These are phyloP conservation scores for Gamsiella multidivaricata DNA, from an alignment of 192 early-diverging fungal species.

Conservation along the genomic window DNA sequence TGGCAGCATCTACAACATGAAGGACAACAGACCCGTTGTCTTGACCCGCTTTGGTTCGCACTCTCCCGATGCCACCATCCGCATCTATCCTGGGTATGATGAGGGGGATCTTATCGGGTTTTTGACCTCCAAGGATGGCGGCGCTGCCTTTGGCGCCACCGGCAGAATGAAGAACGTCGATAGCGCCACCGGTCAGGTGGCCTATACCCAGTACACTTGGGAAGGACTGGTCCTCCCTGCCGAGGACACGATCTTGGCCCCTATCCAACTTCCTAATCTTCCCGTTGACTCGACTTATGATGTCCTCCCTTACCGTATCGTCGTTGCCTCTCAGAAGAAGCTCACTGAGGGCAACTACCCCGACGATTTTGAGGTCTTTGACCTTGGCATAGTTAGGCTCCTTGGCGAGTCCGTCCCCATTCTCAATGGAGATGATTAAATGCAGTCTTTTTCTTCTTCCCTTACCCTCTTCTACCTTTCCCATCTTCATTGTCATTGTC, in stretches of 20 bases:
- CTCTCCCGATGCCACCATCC: constrained; percentile 3
- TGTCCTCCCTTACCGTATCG: constrained; percentile 21
- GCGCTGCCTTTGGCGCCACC: not conserved
- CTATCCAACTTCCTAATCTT: constrained; percentile 13
- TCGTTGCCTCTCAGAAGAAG: constrained; percentile 37
- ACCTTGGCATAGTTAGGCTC: constrained; percentile 14
- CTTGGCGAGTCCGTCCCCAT: no score
- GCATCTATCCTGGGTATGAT: not conserved
- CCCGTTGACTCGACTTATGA: no score
- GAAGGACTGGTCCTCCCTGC: constrained; percentile 12
- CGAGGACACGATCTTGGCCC: not conserved
- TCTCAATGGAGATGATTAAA: no score
- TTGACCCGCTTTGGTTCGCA: not conserved
- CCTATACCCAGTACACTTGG: constrained; percentile 19
- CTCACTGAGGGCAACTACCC: constrained; percentile 35
- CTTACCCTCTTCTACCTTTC: not conserved
- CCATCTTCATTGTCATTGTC: no score
- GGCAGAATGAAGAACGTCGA: not conserved
- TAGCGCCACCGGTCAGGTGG: not conserved
- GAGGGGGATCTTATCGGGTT: constrained; percentile 1
- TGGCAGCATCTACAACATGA: constrained; percentile 1
- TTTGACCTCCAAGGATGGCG: not conserved
- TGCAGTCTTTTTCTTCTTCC: not conserved
- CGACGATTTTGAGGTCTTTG: constrained; percentile 33
- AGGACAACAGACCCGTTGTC: not conserved